phyloP scores from a whole-genome alignment of 2,329 filamentous ascomycete species.

The Tolypocladium tundrense region DNA sequence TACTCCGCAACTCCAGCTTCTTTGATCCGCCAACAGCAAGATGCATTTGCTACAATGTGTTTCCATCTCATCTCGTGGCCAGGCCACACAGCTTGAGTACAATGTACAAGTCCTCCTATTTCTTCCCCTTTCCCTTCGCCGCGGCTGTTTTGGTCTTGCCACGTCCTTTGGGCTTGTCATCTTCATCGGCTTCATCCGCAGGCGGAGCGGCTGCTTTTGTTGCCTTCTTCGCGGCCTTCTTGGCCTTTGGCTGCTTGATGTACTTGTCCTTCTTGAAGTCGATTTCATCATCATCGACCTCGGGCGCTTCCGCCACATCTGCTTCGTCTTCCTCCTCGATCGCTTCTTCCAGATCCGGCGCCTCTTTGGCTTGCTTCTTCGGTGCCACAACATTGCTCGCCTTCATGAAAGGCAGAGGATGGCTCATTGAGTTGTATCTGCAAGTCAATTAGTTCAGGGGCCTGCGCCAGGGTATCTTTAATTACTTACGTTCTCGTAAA shows the following conservation, averaged over 20 bases:
- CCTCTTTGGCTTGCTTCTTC: constrained; percentile 62
- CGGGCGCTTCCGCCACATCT: constrained; percentile 45
- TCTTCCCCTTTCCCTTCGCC: constrained; percentile 32
- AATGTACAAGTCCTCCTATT: constrained; percentile 9
- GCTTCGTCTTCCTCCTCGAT: constrained; percentile 83
- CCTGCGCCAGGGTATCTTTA: background rate
- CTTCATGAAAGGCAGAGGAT: constrained; percentile 95
- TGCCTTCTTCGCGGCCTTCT: constrained; percentile 37
- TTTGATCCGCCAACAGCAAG: background rate
- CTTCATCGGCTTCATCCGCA: constrained; percentile 31
- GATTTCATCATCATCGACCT: constrained; percentile 62
- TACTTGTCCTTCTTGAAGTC: constrained; percentile 94
- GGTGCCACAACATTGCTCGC: constrained; percentile 65
- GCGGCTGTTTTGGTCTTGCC: constrained; percentile 23
- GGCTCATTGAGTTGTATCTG: constrained; percentile 76
- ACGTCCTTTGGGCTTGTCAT: constrained; percentile 41
- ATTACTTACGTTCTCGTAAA: constrained; percentile 75
- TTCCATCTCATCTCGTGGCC: background rate
- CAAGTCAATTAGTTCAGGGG: background rate
- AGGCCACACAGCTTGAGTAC: background rate
- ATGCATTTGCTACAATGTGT: background rate
- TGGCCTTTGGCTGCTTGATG: constrained; percentile 78
- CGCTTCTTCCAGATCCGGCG: constrained; percentile 90
- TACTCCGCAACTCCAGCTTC: background rate
- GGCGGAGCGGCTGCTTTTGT: constrained; percentile 32